These are phyloP conservation scores for Rutstroemia sydowiana DNA, from an alignment of 2,329 filamentous ascomycete species.

Conservation along the genomic window DNA sequence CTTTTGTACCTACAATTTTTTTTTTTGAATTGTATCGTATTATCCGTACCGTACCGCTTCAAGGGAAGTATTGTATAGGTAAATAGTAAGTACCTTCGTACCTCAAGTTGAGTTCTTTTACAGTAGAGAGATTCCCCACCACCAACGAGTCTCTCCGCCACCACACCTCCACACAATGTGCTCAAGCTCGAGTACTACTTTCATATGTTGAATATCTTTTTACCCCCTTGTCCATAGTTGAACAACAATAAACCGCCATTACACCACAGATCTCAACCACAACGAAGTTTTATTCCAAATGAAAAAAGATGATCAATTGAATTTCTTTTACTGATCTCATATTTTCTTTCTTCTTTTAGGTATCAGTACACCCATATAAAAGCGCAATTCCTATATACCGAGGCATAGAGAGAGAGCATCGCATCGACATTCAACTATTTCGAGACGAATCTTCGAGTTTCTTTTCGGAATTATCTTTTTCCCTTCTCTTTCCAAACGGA, in stretches of 20 bases:
- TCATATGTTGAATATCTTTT: constrained; percentile 3
- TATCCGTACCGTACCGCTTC: too few species aligned
- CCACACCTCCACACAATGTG: background rate
- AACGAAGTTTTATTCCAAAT: background rate
- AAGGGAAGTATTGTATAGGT: too few species aligned
- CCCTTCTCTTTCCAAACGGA: background rate
- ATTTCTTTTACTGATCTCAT: constrained; percentile 4
- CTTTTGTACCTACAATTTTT: too few species aligned
- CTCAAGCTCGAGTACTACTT: too few species aligned
- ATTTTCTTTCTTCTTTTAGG: constrained; percentile 1
- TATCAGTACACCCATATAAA: background rate
- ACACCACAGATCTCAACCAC: constrained; percentile 3
- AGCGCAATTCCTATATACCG: constrained; percentile 1
- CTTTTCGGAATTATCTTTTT: background rate
- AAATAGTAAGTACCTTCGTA: too few species aligned
- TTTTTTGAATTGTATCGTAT: too few species aligned
- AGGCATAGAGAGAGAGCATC: background rate
- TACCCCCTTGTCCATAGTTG: background rate
- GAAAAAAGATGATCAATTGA: background rate
- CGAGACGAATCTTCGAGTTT: background rate
- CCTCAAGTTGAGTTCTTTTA: too few species aligned
- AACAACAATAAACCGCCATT: background rate
- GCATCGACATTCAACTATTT: background rate
- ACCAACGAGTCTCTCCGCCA: constrained; percentile 9
- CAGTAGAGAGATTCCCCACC: background rate